A percentile compares a stretch with the other conserved stretches of the same genome.
Evolutionary conservation across 495 filamentous ascomycete species (phyloP).

Genomic region (Neurospora sp.): DNA sequence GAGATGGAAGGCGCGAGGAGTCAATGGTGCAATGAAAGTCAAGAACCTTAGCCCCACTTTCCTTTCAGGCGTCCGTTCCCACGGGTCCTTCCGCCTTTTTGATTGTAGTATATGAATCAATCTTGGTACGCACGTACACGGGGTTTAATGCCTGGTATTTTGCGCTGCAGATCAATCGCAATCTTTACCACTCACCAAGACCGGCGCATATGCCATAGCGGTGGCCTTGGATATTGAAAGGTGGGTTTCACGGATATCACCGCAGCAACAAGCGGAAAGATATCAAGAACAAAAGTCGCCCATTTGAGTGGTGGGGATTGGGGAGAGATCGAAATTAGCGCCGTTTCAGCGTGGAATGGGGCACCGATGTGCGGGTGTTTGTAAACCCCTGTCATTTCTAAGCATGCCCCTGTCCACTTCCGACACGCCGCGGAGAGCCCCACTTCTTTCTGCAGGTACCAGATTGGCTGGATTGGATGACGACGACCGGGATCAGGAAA

Average conservation of each 20-base stretch:
- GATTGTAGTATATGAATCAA: not conserved
- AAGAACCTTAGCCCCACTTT: not conserved
- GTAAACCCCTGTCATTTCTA: not conserved
- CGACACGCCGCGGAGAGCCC: not conserved
- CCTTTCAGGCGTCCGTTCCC: not conserved
- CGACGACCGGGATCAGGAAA: slow-evolving; percentile 15
- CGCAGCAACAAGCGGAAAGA: not conserved
- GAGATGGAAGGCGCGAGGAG: not conserved
- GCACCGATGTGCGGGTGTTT: not conserved
- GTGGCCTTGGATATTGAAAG: not conserved
- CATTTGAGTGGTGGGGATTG: not conserved
- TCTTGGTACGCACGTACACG: not conserved
- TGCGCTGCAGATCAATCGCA: not conserved
- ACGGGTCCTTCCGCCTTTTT: not conserved
- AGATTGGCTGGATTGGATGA: slow-evolving; percentile 24
- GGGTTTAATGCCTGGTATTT: not conserved
- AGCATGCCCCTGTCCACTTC: not conserved
- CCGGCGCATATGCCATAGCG: not conserved
- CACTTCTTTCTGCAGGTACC: slow-evolving; percentile 24
- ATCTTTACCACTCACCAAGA: not conserved
- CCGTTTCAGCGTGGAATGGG: slow-evolving; percentile 7
- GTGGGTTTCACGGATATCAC: not conserved
- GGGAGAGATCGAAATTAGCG: slow-evolving; percentile 4
- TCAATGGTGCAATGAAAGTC: not conserved
- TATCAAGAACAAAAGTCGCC: not conserved